Percentiles rank a stretch among this genome's conserved stretches.
Evolutionary conservation across 1,284 basidiomycete species (phyloP).

Genomic region (Cerioporus squamosus): DNA sequence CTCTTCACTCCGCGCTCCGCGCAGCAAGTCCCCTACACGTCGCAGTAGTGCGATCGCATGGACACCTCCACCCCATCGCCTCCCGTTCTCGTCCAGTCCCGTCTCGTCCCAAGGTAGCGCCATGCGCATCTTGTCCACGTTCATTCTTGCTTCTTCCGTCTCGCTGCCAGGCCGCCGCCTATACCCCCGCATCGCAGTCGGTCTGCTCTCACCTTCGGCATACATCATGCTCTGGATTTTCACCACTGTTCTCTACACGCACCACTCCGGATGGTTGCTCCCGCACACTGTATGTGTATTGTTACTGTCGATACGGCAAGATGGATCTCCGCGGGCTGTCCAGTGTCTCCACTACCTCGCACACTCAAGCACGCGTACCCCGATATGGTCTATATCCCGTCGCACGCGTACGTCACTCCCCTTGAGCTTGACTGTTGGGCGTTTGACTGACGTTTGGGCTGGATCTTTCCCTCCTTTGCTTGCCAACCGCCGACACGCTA

Average conservation of each 20-base stretch:
- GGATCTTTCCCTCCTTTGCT: neutral
- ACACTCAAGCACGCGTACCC: slow-evolving; percentile 11
- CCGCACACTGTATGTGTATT: slow-evolving; percentile 19
- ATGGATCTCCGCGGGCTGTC: slow-evolving; percentile 17
- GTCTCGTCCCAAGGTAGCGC: slow-evolving; percentile 9
- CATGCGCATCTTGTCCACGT: slow-evolving; percentile 12
- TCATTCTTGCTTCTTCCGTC: slow-evolving; percentile 1
- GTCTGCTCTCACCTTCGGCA: slow-evolving; percentile 15
- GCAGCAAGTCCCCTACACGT: neutral
- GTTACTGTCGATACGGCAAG: slow-evolving; percentile 17
- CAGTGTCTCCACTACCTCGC: slow-evolving; percentile 17
- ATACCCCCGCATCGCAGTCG: slow-evolving; percentile 25
- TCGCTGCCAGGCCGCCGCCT: slow-evolving; percentile 16
- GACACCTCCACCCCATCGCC: neutral
- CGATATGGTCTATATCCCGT: slow-evolving; percentile 12
- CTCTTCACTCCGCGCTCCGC: neutral
- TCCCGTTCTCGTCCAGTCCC: neutral
- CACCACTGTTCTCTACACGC: slow-evolving; percentile 2
- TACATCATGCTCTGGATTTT: slow-evolving; percentile 4
- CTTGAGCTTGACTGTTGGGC: neutral
- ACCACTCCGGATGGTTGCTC: slow-evolving; percentile 7
- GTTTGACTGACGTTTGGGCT: neutral
- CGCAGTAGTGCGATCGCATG: slow-evolving; percentile 5
- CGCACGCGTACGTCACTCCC: slow-evolving; percentile 22
- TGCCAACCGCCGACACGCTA: neutral